Percentiles rank a stretch among this genome's conserved stretches.
Conservation (phyloP, 2,329 filamentous ascomycete species). For the Fusarium coffeatum region DNA sequence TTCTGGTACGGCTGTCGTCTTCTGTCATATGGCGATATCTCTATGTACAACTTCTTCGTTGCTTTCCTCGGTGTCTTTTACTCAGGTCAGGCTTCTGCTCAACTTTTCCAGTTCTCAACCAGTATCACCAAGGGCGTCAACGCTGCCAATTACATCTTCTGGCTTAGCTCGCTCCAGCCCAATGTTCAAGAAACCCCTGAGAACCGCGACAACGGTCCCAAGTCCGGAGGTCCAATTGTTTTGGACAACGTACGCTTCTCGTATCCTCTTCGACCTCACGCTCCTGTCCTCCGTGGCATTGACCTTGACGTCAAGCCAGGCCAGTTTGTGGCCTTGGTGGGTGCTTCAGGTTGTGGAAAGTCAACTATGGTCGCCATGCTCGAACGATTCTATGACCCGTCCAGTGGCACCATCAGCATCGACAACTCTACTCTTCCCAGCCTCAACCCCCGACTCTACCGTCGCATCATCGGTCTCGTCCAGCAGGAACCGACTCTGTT, state of each 20-base stretch:
- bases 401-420: constrained; percentile 60
- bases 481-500: constrained; percentile 75
- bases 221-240: constrained; percentile 53
- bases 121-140: constrained; percentile 64
- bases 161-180: constrained; percentile 57
- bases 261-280: constrained; percentile 64
- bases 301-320: constrained; percentile 54
- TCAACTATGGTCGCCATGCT: constrained; percentile 68
- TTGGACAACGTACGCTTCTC: constrained; percentile 70
- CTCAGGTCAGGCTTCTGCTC: constrained; percentile 55
- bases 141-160: constrained; percentile 63
- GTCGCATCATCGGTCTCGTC: constrained; percentile 65
- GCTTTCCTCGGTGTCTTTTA: constrained; percentile 64
- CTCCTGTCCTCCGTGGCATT: constrained; percentile 57
- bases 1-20: constrained; percentile 57
- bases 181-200: constrained; percentile 56
- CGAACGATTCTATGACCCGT: constrained; percentile 59
- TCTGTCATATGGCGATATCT: constrained; percentile 58
- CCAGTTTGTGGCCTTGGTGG: constrained; percentile 66
- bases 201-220: constrained; percentile 54
- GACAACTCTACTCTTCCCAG: constrained; percentile 56
- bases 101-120: constrained; percentile 61
- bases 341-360: constrained; percentile 67
- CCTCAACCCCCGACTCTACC: constrained; percentile 62
- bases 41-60: constrained; percentile 64